These are phyloP conservation scores for Striga hermonthica DNA, from an alignment of 305 asterid genomes.

Conservation along the genomic window DNA sequence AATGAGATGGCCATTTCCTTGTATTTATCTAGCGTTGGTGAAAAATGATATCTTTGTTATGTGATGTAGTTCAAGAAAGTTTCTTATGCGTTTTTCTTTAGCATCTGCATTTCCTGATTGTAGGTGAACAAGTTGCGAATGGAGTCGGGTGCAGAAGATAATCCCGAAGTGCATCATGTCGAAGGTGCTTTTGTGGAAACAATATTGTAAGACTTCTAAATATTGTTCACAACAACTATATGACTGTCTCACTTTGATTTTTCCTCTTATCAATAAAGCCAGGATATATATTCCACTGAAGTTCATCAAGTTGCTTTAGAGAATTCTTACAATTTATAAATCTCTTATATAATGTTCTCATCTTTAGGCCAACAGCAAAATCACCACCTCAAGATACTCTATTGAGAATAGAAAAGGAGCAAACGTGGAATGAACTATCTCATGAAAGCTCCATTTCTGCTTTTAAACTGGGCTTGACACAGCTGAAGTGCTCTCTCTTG, in stretches of 20 bases:
- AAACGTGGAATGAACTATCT: constrained; percentile 56
- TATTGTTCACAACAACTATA: constrained; percentile 3
- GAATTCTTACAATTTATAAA: constrained; percentile 16
- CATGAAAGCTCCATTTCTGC: constrained; percentile 79
- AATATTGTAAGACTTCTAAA: constrained; percentile 54
- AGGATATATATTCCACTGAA: neutral
- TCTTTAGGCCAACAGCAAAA: constrained; percentile 69
- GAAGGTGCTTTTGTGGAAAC: constrained; percentile 98
- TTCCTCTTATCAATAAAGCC: constrained; percentile 9
- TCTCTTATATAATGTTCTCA: constrained; percentile 32
- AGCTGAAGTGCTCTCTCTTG: constrained; percentile 75
- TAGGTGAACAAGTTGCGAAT: constrained; percentile 78
- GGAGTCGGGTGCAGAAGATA: constrained; percentile 75
- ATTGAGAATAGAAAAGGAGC: constrained; percentile 75
- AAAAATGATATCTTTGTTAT: no score
- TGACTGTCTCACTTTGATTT: constrained; percentile 18
- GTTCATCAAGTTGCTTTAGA: constrained; percentile 14
- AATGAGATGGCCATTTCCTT: constrained; percentile 14
- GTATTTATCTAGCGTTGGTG: neutral
- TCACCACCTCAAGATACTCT: constrained; percentile 88
- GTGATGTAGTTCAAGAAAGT: constrained; percentile 4
- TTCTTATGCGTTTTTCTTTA: constrained; percentile 3
- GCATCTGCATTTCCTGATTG: constrained; percentile 27
- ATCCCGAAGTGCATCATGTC: constrained; percentile 72
- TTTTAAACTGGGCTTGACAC: constrained; percentile 76